phyloP scores from a whole-genome alignment of 257 asterid genomes.

The Capsicum rhomboideum region DNA sequence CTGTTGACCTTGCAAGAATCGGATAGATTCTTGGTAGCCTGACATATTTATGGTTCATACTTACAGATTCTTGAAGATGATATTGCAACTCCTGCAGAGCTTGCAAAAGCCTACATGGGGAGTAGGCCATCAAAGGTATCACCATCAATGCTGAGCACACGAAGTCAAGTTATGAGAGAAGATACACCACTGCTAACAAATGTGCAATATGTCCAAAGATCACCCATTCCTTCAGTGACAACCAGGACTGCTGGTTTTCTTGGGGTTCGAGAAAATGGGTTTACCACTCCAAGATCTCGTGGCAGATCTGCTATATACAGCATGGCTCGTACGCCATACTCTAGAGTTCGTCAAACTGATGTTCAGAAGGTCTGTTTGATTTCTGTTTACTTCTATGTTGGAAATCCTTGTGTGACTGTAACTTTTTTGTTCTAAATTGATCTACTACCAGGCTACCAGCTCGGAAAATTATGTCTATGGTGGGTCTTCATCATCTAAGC shows the following conservation, averaged over 20 bases:
- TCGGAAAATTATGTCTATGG: conserved; percentile 24
- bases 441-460: conserved; percentile 47
- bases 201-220: conserved; percentile 32
- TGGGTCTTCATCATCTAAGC: conserved; percentile 31
- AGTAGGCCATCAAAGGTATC: conserved; percentile 57
- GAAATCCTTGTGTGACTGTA: neutral
- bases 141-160: conserved; percentile 50
- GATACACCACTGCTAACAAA: conserved; percentile 27
- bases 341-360: conserved; percentile 49
- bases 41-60: conserved; percentile 13
- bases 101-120: conserved; percentile 97
- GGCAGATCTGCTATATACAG: conserved; percentile 84
- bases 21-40: neutral
- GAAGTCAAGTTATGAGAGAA: conserved; percentile 39
- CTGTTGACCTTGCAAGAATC: neutral
- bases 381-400: neutral
- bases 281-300: conserved; percentile 58
- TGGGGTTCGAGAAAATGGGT: conserved; percentile 51
- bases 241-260: conserved; percentile 11
- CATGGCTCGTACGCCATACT: conserved; percentile 93
- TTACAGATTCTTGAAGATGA: conserved; percentile 56
- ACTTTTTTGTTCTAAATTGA: neutral
- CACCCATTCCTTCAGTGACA: conserved; percentile 29
- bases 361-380: conserved; percentile 35
- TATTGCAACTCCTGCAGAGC: conserved; percentile 78